Evolutionary conservation across 1,284 basidiomycete species (phyloP), one percentile per base, ranked within the genome.

Genomic region (Boletus austroedulis): DNA sequence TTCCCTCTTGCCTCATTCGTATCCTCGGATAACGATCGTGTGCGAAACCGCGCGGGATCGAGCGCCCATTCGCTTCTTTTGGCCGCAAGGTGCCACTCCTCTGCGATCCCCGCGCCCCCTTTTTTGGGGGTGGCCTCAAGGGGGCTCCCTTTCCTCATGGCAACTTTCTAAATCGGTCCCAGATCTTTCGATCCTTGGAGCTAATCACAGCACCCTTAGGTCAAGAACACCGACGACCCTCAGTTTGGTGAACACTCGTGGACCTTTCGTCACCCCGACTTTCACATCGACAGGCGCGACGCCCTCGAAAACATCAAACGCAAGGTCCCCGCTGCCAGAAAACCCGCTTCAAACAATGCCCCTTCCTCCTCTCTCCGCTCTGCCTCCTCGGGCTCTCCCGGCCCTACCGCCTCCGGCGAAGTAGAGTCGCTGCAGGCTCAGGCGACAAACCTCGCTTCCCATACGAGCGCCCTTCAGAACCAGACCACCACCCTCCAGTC

Each of bases 181-280:
- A 59, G 29, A 9, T 14, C 12, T 54, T 55, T 58, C 52, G 55
- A 28, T 48, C 21, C 7, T n/a, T 36, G 28, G 26, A 43, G 21
- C 51, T 62, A 38, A 66, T 58, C 3, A 26, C 34, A 3, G 23
- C 50, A 28, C 12, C 2, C 31, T 56, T 54, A 82, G 80, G 80
- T 92, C 62, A 92, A 92, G 71, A 94, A 92, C 65, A 86, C 87
- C 4, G 89, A 92, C 62, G 90, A 90, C 62, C 79, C 82, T 64
- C 83, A 85, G 58, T 90, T 84, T 65, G 91, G 90, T 43, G 92
- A 93, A 70, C 75, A 93, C 85, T 87, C 87, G 60, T 99, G 96
- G 95, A 96, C 95, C 31, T 99, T 99, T 73, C 86, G 90, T 53
- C 95, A 98, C 74, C 94, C 95, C 7, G 90, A 94, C 70, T 98